phyloP scores from a whole-genome alignment of 345 rosid genomes.

The Bruguiera gymnorhiza region DNA sequence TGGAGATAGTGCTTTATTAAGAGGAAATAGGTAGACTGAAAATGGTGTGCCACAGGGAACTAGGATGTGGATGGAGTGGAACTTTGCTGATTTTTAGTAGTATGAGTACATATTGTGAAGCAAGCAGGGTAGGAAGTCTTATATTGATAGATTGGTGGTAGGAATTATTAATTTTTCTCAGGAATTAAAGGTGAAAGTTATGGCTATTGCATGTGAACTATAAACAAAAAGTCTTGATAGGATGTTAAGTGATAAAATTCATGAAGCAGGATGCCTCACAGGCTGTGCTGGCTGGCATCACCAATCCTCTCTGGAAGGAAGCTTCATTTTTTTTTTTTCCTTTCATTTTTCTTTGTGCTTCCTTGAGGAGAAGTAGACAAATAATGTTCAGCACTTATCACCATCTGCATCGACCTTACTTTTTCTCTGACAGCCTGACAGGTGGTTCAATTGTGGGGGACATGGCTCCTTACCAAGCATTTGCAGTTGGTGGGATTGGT shows the following conservation, averaged over 20 bases:
- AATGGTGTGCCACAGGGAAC: not conserved
- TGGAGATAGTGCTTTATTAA: not conserved
- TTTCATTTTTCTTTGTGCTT: not conserved
- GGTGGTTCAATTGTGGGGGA: slow-evolving; percentile 98
- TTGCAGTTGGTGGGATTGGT: slow-evolving; percentile 85
- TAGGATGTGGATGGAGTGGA: not conserved
- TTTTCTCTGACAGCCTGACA: slow-evolving; percentile 59
- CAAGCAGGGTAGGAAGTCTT: not conserved
- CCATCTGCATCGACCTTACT: slow-evolving; percentile 25
- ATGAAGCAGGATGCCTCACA: not conserved
- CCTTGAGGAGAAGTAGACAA: not conserved
- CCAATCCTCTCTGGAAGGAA: no score
- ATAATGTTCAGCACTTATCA: slow-evolving; percentile 8
- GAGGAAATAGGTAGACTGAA: not conserved
- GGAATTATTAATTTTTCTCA: not conserved
- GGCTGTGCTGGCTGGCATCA: not conserved
- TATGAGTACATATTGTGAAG: not conserved
- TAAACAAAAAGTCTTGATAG: not conserved
- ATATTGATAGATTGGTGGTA: not conserved
- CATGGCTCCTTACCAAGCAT: slow-evolving; percentile 99
- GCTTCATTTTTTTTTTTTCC: no score
- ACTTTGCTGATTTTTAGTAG: not conserved
- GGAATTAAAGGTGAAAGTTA: not conserved
- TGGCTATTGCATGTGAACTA: not conserved
- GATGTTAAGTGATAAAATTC: not conserved